Conservation (phyloP, 768 basidiomycete genomes). For the Amanita fuliginea region DNA sequence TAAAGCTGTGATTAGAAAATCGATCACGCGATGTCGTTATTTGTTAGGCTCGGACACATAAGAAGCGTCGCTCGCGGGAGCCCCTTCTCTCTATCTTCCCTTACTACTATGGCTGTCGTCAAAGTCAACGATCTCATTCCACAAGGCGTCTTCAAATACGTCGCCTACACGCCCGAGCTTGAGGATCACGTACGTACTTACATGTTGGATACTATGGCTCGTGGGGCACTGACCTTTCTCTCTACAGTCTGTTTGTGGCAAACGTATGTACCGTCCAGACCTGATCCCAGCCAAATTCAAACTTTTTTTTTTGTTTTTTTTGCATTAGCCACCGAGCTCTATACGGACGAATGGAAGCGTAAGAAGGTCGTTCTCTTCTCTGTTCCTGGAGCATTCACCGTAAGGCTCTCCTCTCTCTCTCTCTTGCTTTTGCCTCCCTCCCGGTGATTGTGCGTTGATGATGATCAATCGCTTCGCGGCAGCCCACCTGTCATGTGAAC, state of each 20-base stretch:
- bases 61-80: neutral
- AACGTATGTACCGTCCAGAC: slow-evolving; percentile 28
- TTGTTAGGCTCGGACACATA: neutral
- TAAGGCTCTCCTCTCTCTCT: slow-evolving; percentile 23
- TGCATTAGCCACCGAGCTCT: slow-evolving; percentile 36
- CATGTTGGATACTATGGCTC: slow-evolving; percentile 2
- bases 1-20: too few relatives aligned
- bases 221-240: neutral
- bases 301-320: neutral
- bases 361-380: slow-evolving; percentile 75
- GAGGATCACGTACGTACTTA: slow-evolving; percentile 41
- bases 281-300: neutral
- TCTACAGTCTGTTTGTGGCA: slow-evolving; percentile 46
- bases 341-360: slow-evolving; percentile 60
- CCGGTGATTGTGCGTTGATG: neutral
- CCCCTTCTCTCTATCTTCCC: neutral
- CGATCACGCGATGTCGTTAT: neutral
- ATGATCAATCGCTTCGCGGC: slow-evolving; percentile 18
- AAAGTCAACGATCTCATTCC: slow-evolving; percentile 28
- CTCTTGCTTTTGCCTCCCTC: neutral
- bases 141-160: slow-evolving; percentile 31
- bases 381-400: slow-evolving; percentile 77
- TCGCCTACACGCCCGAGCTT: slow-evolving; percentile 53
- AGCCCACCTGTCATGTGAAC: slow-evolving; percentile 55
- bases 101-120: slow-evolving; percentile 17